A percentile compares a stretch with the other conserved stretches of the same genome.
Evolutionary conservation across 306 rosid species (phyloP).

Genomic region (Abrus pulchellus): DNA sequence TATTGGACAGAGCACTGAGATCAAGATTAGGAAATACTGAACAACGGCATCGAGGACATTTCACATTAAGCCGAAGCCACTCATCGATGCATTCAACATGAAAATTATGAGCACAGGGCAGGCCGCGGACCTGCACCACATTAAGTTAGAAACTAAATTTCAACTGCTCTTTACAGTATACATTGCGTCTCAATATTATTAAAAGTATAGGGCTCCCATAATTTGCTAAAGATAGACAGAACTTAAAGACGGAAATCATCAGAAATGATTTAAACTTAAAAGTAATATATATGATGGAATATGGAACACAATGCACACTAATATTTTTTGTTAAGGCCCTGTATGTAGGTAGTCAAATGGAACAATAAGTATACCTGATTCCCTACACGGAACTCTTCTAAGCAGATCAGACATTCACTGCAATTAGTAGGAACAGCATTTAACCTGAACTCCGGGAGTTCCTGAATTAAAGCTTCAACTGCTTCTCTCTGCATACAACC

Average conservation of each 20-base stretch:
- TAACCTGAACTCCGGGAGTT: conserved; percentile 78
- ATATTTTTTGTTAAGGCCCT: conserved; percentile 1
- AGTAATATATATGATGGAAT: not conserved
- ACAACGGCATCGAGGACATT: conserved; percentile 91
- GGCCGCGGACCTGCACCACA: conserved; percentile 84
- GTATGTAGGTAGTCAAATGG: conserved; percentile 30
- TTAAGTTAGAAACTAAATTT: conserved; percentile 36
- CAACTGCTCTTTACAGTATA: not conserved
- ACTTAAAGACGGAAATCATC: conserved; percentile 8
- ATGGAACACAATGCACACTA: not conserved
- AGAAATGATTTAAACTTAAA: not conserved
- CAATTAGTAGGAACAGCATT: conserved; percentile 92
- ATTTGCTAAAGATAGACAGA: not conserved
- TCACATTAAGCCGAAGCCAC: conserved; percentile 94
- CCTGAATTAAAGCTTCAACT: conserved; percentile 89
- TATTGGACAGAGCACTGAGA: conserved; percentile 84
- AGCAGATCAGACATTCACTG: conserved; percentile 86
- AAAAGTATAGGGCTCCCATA: not conserved
- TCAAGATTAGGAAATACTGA: conserved; percentile 94
- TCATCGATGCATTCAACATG: conserved; percentile 90
- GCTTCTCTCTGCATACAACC: conserved; percentile 75
- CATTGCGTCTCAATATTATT: conserved; percentile 21
- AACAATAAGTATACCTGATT: conserved; percentile 67
- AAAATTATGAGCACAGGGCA: conserved; percentile 93
- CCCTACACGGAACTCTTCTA: conserved; percentile 85